Conservation (phyloP, 2,329 filamentous ascomycete genomes). For the Amylocarpus encephaloides region DNA sequence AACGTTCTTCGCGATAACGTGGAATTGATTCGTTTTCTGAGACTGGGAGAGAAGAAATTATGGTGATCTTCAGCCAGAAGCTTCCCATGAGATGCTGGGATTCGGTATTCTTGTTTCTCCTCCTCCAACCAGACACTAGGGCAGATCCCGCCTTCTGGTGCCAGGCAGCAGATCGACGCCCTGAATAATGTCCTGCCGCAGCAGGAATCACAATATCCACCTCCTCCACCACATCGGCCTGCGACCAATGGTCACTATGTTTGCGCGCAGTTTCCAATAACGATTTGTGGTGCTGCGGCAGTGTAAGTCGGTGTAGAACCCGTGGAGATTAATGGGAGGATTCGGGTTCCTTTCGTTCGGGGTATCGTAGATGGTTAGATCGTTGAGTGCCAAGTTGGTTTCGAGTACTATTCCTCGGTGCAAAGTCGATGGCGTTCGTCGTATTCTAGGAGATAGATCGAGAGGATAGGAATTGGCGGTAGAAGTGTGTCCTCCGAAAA, state of each 20-base stretch:
- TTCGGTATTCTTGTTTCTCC: background rate
- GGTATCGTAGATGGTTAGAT: too few species aligned
- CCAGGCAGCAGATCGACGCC: conserved; percentile 12
- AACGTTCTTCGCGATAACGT: background rate
- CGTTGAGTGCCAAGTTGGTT: too few species aligned
- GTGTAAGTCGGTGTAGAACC: background rate
- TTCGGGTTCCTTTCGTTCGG: too few species aligned
- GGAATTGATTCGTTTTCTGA: too few species aligned
- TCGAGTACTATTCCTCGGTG: too few species aligned
- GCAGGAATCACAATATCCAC: conserved; percentile 20
- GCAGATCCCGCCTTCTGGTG: conserved; percentile 3
- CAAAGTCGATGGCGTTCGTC: too few species aligned
- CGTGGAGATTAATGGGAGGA: background rate
- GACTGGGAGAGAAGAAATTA: background rate
- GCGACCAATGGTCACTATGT: conserved; percentile 23
- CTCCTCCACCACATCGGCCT: conserved; percentile 29
- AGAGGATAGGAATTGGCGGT: too few species aligned
- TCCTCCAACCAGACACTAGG: conserved; percentile 1
- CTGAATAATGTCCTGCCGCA: conserved; percentile 12
- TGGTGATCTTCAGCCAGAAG: background rate
- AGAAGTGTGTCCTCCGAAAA: too few species aligned
- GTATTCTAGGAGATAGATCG: too few species aligned
- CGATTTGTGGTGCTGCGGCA: background rate
- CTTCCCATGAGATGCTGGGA: conserved; percentile 4
- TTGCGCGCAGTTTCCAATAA: conserved; percentile 1